A percentile compares a stretch with the other conserved stretches of the same genome.
Evolutionary conservation across 768 basidiomycete species (phyloP).

Genomic region (Hirschioporus abietinus): DNA sequence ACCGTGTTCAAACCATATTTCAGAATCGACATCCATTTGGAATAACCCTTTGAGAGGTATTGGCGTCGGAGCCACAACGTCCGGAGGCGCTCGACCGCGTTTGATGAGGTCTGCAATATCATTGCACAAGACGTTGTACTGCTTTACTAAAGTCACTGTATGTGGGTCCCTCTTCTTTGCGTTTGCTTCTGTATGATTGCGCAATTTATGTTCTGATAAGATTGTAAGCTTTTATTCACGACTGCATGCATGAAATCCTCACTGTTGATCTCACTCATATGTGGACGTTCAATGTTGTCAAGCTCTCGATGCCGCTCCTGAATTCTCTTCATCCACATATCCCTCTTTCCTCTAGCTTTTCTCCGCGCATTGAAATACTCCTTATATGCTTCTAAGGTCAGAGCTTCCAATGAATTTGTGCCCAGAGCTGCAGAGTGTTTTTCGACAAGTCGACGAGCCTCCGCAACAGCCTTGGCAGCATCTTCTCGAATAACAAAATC

Average conservation of each 20-base stretch:
- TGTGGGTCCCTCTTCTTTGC: conserved; percentile 24
- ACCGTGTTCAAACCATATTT: conserved; percentile 30
- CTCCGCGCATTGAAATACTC: conserved; percentile 13
- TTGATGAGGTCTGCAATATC: conserved; percentile 19
- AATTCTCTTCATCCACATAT: conserved; percentile 14
- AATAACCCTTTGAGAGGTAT: conserved; percentile 23
- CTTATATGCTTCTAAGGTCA: conserved; percentile 8
- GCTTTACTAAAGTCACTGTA: conserved; percentile 19
- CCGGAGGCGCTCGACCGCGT: conserved; percentile 17
- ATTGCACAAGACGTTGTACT: conserved; percentile 26
- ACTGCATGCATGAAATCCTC: neutral
- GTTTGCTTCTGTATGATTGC: conserved; percentile 22
- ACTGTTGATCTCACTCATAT: conserved; percentile 18
- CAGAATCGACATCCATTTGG: conserved; percentile 30
- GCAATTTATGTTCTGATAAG: conserved; percentile 22
- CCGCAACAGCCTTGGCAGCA: neutral
- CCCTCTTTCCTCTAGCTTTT: conserved; percentile 20
- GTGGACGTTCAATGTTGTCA: conserved; percentile 13
- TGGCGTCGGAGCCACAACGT: conserved; percentile 18
- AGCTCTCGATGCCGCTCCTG: conserved; percentile 18
- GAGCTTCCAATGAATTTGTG: conserved; percentile 5
- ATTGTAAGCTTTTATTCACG: neutral
- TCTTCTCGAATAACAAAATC: neutral
- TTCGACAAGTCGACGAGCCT: conserved; percentile 8
- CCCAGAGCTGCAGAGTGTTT: neutral